These are phyloP conservation scores for Perkinsela sp. DNA, from an alignment of 208 protist species.

Conservation along the genomic window DNA sequence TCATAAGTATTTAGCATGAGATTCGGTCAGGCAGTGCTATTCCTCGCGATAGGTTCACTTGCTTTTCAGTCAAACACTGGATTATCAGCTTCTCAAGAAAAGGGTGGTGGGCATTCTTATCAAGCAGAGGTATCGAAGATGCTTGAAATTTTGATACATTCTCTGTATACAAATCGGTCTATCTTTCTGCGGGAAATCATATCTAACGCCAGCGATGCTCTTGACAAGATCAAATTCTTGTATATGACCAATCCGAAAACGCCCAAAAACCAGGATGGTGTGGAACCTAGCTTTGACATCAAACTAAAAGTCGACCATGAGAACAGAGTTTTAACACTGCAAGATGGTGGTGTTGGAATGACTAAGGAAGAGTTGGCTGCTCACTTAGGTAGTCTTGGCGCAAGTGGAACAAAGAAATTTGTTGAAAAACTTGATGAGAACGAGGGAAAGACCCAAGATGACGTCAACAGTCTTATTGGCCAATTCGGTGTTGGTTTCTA, in stretches of 20 bases:
- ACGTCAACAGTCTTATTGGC: constrained; percentile 89
- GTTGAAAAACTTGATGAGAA: constrained; percentile 39
- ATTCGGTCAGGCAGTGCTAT: too few relatives aligned
- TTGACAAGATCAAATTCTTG: constrained; percentile 96
- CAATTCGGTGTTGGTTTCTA: constrained; percentile 99
- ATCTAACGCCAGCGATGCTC: constrained; percentile 95
- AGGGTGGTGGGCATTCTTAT: constrained; percentile 23
- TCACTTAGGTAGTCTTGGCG: constrained; percentile 94
- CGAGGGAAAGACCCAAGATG: constrained; percentile 10
- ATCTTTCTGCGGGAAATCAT: constrained; percentile 99
- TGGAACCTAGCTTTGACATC: constrained; percentile 58
- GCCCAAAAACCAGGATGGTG: constrained; percentile 34
- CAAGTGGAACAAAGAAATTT: constrained; percentile 92
- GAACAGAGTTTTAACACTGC: constrained; percentile 73
- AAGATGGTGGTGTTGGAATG: constrained; percentile 97
- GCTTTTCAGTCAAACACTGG: too few relatives aligned
- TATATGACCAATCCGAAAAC: constrained; percentile 71
- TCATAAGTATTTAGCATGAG: too few relatives aligned
- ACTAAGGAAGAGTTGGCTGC: constrained; percentile 89
- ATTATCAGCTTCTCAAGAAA: too few relatives aligned
- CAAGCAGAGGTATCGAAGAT: constrained; percentile 85
- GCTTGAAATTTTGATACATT: constrained; percentile 95
- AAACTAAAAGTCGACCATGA: constrained; percentile 51
- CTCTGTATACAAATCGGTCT: constrained; percentile 95
- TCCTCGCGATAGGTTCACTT: too few relatives aligned